Evolutionary conservation across 2,329 filamentous ascomycete species (phyloP), one percentile per base, ranked within the genome.

Genomic region (Helotiales sp.): DNA sequence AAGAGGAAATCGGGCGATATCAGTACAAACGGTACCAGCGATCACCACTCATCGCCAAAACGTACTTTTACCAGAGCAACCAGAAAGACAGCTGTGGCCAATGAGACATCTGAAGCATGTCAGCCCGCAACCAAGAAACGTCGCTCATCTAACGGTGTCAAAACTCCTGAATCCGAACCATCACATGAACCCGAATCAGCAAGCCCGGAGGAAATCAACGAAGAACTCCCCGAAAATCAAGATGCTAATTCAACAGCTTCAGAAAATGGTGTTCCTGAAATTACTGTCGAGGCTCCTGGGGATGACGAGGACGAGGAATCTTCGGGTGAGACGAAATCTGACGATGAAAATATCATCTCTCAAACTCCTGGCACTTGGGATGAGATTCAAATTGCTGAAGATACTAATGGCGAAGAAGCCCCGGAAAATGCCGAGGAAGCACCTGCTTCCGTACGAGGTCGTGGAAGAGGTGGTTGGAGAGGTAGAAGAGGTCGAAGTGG

Each of bases 1-100:
- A 67, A 67, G 57, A 63, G 65, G 38, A 65, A 65, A 59, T 61
- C 55, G 15, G 58, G 58, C 12, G 64, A 67, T 24, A 62, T 66
- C 38, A 63, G 19, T 44, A 19, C 13, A 10, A 44, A 24, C 19
- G 19, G 19, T 15, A 25, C 30, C 12, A 13, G 50, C 40, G 30
- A 56, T 49, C 34, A 40, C 36, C 59, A 61, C 13, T 40, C 59
- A 6, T 59, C 57, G n/a, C 44, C 50, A 3, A 49, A 54, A 34
- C 55, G 61, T 31, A 49, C 53, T 42, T 58, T 55, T 31, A 54
- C 57, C 8, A 57, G 53, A 31, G 58, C 63, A 33, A 30, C 54
- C n/a, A 52, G 47, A 25, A 29, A 42, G 22, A 46, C 44, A 24
- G 17, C n/a, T 30, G 54, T 60, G 54, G 40, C 64, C 6, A 49